phyloP scores from a whole-genome alignment of 176 grass and related monocot species.

The Chloris gayana region DNA sequence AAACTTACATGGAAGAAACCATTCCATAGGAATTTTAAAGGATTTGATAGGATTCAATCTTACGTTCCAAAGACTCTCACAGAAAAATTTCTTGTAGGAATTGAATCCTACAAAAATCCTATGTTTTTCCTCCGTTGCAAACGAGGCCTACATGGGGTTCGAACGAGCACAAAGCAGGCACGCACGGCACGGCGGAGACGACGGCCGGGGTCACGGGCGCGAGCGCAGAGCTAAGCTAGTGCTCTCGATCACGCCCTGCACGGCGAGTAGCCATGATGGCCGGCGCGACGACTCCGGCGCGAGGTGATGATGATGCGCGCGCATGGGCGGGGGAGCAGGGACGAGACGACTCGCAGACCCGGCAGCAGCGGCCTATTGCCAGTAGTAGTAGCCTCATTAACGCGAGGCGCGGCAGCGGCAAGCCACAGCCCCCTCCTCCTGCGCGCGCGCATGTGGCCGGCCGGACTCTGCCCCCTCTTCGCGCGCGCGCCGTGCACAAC shows the following conservation, averaged over 20 bases:
- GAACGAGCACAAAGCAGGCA: neutral
- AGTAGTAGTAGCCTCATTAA: neutral
- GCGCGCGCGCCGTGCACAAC: slow-evolving; percentile 13
- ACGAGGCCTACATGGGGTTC: neutral
- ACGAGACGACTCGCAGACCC: neutral
- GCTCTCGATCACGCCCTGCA: neutral
- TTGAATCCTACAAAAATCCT: too few relatives aligned
- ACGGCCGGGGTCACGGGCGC: slow-evolving; percentile 17
- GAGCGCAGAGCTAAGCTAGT: neutral
- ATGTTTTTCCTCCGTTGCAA: too few relatives aligned
- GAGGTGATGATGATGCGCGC: slow-evolving; percentile 37
- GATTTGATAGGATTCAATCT: too few relatives aligned
- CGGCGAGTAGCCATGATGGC: slow-evolving; percentile 18
- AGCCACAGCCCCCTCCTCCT: neutral
- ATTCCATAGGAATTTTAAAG: too few relatives aligned
- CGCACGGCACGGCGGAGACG: neutral
- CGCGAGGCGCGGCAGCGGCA: neutral
- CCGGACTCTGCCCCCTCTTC: slow-evolving; percentile 3
- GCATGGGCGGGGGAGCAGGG: slow-evolving; percentile 30
- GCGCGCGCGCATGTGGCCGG: slow-evolving; percentile 42
- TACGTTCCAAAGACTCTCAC: too few relatives aligned
- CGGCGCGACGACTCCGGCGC: neutral
- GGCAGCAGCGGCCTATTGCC: neutral
- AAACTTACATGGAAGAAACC: too few relatives aligned
- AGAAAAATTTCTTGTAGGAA: too few relatives aligned